phyloP scores from a whole-genome alignment of 139 green algal genomes.

The Chlorella ohadii region DNA sequence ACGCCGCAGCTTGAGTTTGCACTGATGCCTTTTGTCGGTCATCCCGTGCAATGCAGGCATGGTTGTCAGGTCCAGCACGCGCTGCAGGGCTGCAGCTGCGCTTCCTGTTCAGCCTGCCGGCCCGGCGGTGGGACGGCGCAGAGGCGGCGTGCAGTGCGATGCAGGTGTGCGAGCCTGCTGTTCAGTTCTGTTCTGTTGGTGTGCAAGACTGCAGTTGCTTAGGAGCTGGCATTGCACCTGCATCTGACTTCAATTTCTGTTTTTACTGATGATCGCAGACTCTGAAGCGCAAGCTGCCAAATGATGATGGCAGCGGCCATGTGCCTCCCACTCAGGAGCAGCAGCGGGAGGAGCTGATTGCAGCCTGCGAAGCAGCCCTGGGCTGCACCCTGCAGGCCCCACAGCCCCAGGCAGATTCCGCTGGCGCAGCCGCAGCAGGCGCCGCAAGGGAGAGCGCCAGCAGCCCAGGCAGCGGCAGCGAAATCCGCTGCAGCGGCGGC shows the following conservation, averaged over 20 bases:
- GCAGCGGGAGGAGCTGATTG: constrained; percentile 3
- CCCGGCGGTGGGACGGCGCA: not conserved
- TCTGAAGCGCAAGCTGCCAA: not conserved
- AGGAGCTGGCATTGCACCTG: no score
- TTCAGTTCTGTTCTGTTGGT: no score
- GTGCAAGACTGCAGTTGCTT: not conserved
- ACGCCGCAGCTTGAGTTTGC: no score
- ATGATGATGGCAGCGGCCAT: not conserved
- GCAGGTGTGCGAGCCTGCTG: not conserved
- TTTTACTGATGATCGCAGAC: no score
- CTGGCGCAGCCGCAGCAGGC: no score
- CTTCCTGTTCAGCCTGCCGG: not conserved
- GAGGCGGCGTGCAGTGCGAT: not conserved
- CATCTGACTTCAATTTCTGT: no score
- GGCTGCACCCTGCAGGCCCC: not conserved
- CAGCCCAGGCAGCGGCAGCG: not conserved
- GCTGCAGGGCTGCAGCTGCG: not conserved
- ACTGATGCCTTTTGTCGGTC: no score
- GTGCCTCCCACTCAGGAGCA: not conserved
- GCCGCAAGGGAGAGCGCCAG: not conserved
- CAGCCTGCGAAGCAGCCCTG: constrained; percentile 5
- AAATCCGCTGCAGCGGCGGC: no score
- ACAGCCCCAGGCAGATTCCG: no score
- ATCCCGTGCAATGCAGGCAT: not conserved
- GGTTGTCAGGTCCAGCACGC: not conserved